These are phyloP conservation scores for Backusella sp. DNA, from an alignment of 192 early-diverging fungal genomes.

Conservation along the genomic window DNA sequence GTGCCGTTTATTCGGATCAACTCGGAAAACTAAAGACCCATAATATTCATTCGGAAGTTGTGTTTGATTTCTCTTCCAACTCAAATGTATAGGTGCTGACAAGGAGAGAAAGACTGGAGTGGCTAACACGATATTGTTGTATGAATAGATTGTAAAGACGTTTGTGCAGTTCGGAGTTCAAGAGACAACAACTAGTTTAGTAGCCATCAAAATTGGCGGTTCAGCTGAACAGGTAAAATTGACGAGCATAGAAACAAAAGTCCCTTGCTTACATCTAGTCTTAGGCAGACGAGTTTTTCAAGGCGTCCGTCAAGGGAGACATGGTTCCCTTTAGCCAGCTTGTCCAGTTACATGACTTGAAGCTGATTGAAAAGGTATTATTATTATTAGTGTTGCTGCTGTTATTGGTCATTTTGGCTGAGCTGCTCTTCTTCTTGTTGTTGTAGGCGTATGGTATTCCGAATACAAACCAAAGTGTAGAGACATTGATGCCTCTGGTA, in stretches of 20 bases:
- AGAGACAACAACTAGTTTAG: conserved; percentile 41
- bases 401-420: not conserved
- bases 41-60: conserved; percentile 56
- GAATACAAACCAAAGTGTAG: conserved; percentile 32
- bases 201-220: conserved; percentile 48
- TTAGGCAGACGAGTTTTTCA: conserved; percentile 25
- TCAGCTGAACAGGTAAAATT: conserved; percentile 27
- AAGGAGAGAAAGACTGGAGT: not conserved
- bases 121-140: not conserved
- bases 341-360: conserved; percentile 41
- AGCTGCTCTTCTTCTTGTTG: not conserved
- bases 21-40: conserved; percentile 52
- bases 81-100: conserved; percentile 44
- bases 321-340: conserved; percentile 41
- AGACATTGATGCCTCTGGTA: conserved; percentile 45
- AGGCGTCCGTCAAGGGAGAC: conserved; percentile 39
- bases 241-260: not conserved
- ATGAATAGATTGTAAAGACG: conserved; percentile 51
- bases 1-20: conserved; percentile 46
- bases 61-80: conserved; percentile 55
- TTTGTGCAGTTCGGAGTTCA: conserved; percentile 49
- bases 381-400: not conserved
- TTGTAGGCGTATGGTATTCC: conserved; percentile 52
- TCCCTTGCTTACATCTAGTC: not conserved
- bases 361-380: conserved; percentile 42